Evolutionary conservation across 2,329 filamentous ascomycete species (phyloP), one percentile per base, ranked within the genome.

Genomic region (Aspergillus unguis): DNA sequence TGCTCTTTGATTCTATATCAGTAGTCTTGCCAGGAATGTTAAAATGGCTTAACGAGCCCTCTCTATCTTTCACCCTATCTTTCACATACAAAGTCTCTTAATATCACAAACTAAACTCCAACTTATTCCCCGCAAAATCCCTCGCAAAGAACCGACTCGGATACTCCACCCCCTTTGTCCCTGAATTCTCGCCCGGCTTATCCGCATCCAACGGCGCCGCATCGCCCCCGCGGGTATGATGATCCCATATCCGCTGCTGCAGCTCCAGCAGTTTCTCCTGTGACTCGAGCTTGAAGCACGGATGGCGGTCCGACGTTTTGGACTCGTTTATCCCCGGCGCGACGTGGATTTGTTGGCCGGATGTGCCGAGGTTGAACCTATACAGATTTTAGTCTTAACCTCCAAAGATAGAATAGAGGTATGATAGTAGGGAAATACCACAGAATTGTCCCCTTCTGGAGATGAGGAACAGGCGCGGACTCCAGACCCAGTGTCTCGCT

Each of bases 61-160:
- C 17, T 17, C 17, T 17, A 17, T 17, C 17, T 17, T 17, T 17
- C 17, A 17, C 17, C 1, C 17, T 17, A 17, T 17, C 17, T 17
- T 17, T 17, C 17, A 17, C 17, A 17, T 17, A 17, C 17, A 17
- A 17, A 17, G 17, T 17, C 17, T 17, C 17, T 17, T 17, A 17
- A 17, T 17, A 17, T 17, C 17, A 17, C 1, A 80, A 48, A 48
- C 73, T 80, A 58, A 82, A 82, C 62, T 82, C 80, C 32, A 82
- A 62, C 48, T 75, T 64, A 58, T 82, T 82, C 2, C 80, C 80
- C 1, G 78, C 78, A 67, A 75, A 83, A 57, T 83, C 80, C 52
- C 80, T 75, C 1, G 81, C 82, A 65, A 86, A 86, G 65, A 86
- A 86, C 10, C 84, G 73, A 33, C 69, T 73, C 0, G 83, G 83